Evolutionary conservation across 1,284 basidiomycete species (phyloP), one percentile per base, ranked within the genome.

Genomic region (Sanghuangporus weigelae): DNA sequence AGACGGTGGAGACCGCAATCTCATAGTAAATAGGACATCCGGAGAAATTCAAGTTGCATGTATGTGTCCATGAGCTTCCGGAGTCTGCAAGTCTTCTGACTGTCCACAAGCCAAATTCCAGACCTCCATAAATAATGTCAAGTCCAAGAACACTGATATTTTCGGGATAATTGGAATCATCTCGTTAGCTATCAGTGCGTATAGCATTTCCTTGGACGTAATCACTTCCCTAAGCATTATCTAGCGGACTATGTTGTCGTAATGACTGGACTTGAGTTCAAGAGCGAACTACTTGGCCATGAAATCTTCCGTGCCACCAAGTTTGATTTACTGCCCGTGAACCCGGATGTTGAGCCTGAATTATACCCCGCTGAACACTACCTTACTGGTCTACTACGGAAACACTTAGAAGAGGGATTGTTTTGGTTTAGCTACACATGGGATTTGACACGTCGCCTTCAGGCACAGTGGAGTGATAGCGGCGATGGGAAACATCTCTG

Each of bases 341-440:
- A 80, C 73, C 86, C 87, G 16, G 81, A 82, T 67, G 75, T 87
- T 55, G 87, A 89, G 19, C 82, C 85, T 7, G 81, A 85, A 54
- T 83, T 90, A 23, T 89, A 96, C 72, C 89, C 93, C 0, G 87
- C 95, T 35, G 96, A 99, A 78, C 85, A 88, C 40, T 92, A 96
- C 73, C 80, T 98, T 2, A 79, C 98, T 40, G 87, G 86, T 7
- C 86, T 99, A 38, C 86, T 98, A 63, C 89, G 92, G 69, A 88
- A 90, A 36, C 96, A 98, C 73, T 80, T 99, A 42, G 83, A 85
- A 66, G 81, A 84, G 4, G 92, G 93, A 57, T 79, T 84, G 67
- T 93, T 98, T 73, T 84, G 95, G 75, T 97, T 96, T 76, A 93
- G 92, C 69, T 97, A 98, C 76, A 86, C 83, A 4, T 96, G 89